phyloP scores from a whole-genome alignment of 768 basidiomycete genomes.

The Scleroderma citrinum region DNA sequence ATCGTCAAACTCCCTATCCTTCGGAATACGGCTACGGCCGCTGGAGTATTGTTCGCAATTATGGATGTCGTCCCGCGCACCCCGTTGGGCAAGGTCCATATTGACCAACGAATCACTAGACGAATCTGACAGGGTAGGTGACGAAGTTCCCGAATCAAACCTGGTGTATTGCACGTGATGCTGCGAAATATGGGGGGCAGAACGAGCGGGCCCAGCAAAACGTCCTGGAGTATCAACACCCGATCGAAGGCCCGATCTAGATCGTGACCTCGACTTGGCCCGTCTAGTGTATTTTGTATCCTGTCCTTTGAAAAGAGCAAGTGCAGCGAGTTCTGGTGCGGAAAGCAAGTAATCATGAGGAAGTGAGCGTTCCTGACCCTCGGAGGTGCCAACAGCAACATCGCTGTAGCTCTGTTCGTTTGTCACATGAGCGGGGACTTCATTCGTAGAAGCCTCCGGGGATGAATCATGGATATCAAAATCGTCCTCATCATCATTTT shows the following conservation, averaged over 20 bases:
- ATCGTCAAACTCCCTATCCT: conserved; percentile 55
- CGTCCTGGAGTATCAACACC: conserved; percentile 63
- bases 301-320: conserved; percentile 27
- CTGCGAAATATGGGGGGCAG: conserved; percentile 33
- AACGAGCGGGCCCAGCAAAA: conserved; percentile 47
- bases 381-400: conserved; percentile 19
- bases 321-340: conserved; percentile 26
- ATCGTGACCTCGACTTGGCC: conserved; percentile 28
- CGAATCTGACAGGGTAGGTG: conserved; percentile 37
- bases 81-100: conserved; percentile 37
- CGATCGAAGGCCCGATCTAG: conserved; percentile 38
- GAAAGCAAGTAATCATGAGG: conserved; percentile 24
- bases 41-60: conserved; percentile 31
- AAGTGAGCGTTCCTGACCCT: conserved; percentile 22
- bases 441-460: conserved; percentile 37
- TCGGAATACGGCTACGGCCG: conserved; percentile 53
- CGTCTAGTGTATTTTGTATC: conserved; percentile 23
- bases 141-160: conserved; percentile 29
- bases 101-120: conserved; percentile 30
- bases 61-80: conserved; percentile 50
- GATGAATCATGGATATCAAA: conserved; percentile 95
- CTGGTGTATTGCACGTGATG: conserved; percentile 19
- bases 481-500: conserved; percentile 61
- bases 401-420: conserved; percentile 12
- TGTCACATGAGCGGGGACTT: conserved; percentile 2